Evolutionary conservation across 2,329 filamentous ascomycete species (phyloP).

Genomic region (Penicillium sp.): DNA sequence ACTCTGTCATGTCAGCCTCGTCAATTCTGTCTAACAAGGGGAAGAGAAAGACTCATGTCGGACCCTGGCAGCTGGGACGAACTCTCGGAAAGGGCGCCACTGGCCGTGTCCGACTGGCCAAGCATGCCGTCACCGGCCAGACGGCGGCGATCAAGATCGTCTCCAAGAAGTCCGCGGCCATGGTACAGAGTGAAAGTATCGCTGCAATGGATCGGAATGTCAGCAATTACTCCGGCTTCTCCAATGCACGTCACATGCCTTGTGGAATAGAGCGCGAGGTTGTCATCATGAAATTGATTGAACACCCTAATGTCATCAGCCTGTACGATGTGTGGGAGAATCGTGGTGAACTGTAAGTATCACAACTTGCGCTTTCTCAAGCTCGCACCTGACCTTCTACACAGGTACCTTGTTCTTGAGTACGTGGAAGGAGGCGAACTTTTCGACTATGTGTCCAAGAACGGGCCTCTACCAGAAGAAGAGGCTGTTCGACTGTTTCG

Average conservation of each 20-base stretch:
- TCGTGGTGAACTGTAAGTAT: constrained; percentile 77
- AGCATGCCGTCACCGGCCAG: constrained; percentile 72
- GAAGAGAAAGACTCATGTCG: constrained; percentile 68
- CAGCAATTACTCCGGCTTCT: constrained; percentile 48
- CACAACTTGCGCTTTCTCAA: background rate
- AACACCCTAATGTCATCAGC: constrained; percentile 90
- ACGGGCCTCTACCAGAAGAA: constrained; percentile 69
- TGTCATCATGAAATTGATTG: constrained; percentile 91
- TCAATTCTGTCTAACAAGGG: constrained; percentile 53
- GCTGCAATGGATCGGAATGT: constrained; percentile 72
- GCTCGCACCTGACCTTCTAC: constrained; percentile 19
- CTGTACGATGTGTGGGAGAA: constrained; percentile 98
- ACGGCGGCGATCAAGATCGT: constrained; percentile 94
- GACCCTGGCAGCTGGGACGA: constrained; percentile 87
- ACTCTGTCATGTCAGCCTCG: constrained; percentile 51
- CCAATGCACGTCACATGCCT: constrained; percentile 67
- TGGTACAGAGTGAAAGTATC: constrained; percentile 80
- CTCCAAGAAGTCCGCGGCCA: constrained; percentile 70
- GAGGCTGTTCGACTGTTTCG: constrained; percentile 80
- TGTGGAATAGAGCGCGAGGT: constrained; percentile 91
- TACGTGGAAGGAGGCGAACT: constrained; percentile 81
- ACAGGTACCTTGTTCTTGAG: constrained; percentile 88
- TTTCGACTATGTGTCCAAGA: constrained; percentile 75
- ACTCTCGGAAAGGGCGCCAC: constrained; percentile 87
- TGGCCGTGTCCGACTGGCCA: constrained; percentile 77